Conservation (phyloP, 441 rosid species). For the Viola pubescens region DNA sequence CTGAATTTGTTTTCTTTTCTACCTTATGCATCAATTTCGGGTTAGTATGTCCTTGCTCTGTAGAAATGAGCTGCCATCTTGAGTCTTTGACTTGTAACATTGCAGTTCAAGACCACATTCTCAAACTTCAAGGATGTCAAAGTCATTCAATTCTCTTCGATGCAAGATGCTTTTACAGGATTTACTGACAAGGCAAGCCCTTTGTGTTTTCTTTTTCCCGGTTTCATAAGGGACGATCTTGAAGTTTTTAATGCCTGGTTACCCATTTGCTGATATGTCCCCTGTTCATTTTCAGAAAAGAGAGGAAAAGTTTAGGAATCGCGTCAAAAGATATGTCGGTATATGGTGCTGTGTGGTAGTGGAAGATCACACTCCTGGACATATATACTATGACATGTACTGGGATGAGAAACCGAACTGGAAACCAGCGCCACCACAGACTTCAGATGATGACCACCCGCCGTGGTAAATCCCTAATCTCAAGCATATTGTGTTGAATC, state of each 20-base stretch:
- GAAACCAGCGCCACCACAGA: constrained; percentile 82
- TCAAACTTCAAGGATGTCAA: constrained; percentile 67
- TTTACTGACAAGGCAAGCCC: constrained; percentile 65
- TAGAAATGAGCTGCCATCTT: background rate
- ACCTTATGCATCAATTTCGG: background rate
- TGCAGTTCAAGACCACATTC: constrained; percentile 66
- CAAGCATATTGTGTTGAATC: background rate
- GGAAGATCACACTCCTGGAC: constrained; percentile 68
- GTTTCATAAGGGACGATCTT: background rate
- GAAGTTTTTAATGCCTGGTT: background rate
- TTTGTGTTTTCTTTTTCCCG: background rate
- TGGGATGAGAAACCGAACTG: constrained; percentile 97
- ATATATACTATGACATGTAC: constrained; percentile 85
- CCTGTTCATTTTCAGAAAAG: constrained; percentile 30
- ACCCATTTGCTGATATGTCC: constrained; percentile 7
- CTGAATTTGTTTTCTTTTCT: background rate
- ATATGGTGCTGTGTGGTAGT: constrained; percentile 93
- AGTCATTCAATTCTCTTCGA: constrained; percentile 79
- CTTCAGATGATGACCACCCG: constrained; percentile 75
- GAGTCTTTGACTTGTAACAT: constrained; percentile 11
- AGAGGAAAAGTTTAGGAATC: constrained; percentile 66
- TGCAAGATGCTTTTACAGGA: constrained; percentile 76
- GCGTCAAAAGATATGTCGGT: constrained; percentile 77
- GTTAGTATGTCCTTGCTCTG: background rate
- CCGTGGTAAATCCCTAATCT: constrained; percentile 39